These are phyloP conservation scores for Saccharomyces hybrid DNA, from an alignment of 1,139 yeast genomes.

Conservation along the genomic window DNA sequence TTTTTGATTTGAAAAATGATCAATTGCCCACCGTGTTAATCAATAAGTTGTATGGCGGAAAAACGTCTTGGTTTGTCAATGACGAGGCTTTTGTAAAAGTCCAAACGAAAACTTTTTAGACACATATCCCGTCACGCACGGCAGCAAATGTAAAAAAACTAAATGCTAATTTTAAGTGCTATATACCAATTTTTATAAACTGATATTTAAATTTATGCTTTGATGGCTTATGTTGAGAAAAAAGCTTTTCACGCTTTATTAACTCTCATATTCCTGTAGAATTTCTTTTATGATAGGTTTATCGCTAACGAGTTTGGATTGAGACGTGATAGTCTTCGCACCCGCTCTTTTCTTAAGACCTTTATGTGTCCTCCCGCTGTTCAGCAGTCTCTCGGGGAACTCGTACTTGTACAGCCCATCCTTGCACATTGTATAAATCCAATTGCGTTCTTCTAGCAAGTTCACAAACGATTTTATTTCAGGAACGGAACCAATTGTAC, in stretches of 20 bases:
- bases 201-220: neutral
- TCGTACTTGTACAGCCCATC: slow-evolving; percentile 16
- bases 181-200: neutral
- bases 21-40: slow-evolving; percentile 70
- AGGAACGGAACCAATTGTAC: slow-evolving; percentile 49
- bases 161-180: neutral
- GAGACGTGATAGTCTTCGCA: slow-evolving; percentile 10
- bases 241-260: neutral
- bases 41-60: slow-evolving; percentile 40
- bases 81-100: slow-evolving; percentile 49
- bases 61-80: slow-evolving; percentile 76
- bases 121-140: neutral
- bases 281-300: slow-evolving; percentile 19
- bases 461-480: slow-evolving; percentile 57
- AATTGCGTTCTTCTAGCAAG: slow-evolving; percentile 48
- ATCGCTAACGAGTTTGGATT: slow-evolving; percentile 13
- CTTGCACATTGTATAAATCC: slow-evolving; percentile 44
- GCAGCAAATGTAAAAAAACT: neutral
- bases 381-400: slow-evolving; percentile 5
- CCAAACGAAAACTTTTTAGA: slow-evolving; percentile 2
- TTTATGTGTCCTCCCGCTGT: neutral
- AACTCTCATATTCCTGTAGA: slow-evolving; percentile 7
- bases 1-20: slow-evolving; percentile 49
- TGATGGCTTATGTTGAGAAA: neutral
- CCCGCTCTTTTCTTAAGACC: neutral